Conservation (phyloP, 2,329 filamentous ascomycete species). For the Xylariaceae sp. region DNA sequence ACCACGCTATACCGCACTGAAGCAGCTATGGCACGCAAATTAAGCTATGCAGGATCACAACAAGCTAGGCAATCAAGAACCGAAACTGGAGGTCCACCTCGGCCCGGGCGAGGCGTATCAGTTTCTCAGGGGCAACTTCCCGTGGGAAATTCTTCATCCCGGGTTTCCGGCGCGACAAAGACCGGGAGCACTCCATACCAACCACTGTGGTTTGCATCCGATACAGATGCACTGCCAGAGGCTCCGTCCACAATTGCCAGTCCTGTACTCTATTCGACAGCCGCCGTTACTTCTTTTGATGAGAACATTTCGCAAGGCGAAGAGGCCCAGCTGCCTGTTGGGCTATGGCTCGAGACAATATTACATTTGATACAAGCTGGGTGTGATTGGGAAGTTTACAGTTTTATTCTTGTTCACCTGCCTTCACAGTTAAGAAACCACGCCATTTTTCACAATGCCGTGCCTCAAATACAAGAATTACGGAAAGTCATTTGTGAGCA, state of each 20-base stretch:
- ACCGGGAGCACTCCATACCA: constrained; percentile 38
- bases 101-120: constrained; percentile 49
- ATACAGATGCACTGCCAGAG: constrained; percentile 52
- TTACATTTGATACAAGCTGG: constrained; percentile 69
- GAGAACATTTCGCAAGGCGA: constrained; percentile 21
- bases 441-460: constrained; percentile 71
- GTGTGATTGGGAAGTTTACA: constrained; percentile 87
- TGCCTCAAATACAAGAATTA: constrained; percentile 70
- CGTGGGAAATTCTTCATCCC: constrained; percentile 41
- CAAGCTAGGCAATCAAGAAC: constrained; percentile 42
- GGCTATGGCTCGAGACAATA: constrained; percentile 72
- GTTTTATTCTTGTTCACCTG: constrained; percentile 80
- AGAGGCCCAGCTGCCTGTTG: constrained; percentile 52
- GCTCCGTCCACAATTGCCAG: constrained; percentile 44
- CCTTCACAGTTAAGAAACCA: constrained; percentile 88
- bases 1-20: constrained; percentile 65
- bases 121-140: constrained; percentile 45
- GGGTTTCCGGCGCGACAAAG: constrained; percentile 42
- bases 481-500: constrained; percentile 77
- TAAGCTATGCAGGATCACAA: constrained; percentile 49
- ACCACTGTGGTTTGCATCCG: constrained; percentile 56
- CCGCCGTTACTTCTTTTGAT: constrained; percentile 22
- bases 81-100: constrained; percentile 41
- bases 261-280: constrained; percentile 46
- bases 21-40: constrained; percentile 47